phyloP scores from a whole-genome alignment of 257 asterid species.

The Primulina eburnea region DNA sequence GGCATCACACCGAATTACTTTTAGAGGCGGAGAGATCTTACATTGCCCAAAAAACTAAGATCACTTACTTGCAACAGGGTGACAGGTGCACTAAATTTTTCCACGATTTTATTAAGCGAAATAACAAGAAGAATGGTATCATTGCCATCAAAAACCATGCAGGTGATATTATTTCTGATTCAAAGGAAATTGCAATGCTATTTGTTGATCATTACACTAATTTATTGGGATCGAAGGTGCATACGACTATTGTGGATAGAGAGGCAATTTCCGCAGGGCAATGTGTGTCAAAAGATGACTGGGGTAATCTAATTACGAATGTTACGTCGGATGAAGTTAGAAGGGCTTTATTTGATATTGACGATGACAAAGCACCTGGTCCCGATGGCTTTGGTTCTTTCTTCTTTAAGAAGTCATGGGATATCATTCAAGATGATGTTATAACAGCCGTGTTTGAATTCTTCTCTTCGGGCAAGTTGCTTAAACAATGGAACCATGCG shows the following conservation, averaged over 20 bases:
- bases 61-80: not conserved
- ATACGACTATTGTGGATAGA: no score
- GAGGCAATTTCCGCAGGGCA: accelerated
- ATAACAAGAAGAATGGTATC: not conserved
- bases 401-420: not conserved
- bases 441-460: not conserved
- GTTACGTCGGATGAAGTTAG: not conserved
- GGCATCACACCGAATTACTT: accelerated
- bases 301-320: not conserved
- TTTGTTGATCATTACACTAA: no score
- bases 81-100: not conserved
- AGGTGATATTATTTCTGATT: not conserved
- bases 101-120: not conserved
- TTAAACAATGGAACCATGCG: not conserved
- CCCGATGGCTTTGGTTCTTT: not conserved
- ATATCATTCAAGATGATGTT: not conserved
- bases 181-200: no score
- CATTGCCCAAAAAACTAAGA: no score
- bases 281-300: not conserved
- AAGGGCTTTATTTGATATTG: not conserved
- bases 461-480: not conserved
- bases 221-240: no score
- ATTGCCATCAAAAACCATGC: not conserved
- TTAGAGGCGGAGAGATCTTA: no score
- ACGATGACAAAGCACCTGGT: not conserved